Evolutionary conservation across 257 asterid genomes (phyloP).

Genomic region (Galeopsis tetrahit): DNA sequence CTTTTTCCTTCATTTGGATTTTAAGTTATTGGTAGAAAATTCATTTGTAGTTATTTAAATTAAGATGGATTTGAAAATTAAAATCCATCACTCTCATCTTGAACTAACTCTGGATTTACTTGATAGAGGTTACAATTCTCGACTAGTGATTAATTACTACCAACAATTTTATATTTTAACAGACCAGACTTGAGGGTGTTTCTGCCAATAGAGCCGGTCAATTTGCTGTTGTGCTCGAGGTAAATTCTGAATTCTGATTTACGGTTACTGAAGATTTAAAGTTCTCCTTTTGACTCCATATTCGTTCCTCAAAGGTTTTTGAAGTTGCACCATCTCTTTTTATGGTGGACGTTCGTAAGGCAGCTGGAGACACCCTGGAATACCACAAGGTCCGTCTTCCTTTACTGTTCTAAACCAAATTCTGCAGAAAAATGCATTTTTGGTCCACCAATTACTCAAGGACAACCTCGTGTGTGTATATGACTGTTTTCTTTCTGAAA

Average conservation of each 20-base stretch:
- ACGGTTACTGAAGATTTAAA: constrained; percentile 2
- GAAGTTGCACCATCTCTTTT: constrained; percentile 92
- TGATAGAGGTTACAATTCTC: constrained; percentile 17
- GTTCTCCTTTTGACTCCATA: background rate
- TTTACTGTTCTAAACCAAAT: constrained; percentile 21
- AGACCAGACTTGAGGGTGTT: constrained; percentile 91
- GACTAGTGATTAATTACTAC: constrained; percentile 25
- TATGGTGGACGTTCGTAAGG: constrained; percentile 95
- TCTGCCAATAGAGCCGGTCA: constrained; percentile 67
- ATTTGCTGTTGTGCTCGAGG: constrained; percentile 96
- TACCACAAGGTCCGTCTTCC: constrained; percentile 70
- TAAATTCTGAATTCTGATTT: constrained; percentile 34
- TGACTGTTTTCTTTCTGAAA: no score
- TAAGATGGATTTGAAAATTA: background rate
- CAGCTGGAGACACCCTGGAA: constrained; percentile 92
- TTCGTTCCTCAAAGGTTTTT: constrained; percentile 54
- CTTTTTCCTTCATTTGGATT: no score
- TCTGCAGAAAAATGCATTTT: background rate
- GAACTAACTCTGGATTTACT: background rate
- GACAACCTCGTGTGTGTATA: no score
- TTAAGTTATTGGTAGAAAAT: background rate
- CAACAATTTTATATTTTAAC: constrained; percentile 39
- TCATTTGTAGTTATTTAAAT: background rate
- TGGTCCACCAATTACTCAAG: background rate
- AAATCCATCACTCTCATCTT: background rate